Evolutionary conservation across 2,329 filamentous ascomycete species (phyloP), one percentile per base, ranked within the genome.

Genomic region (Ophiostoma pallidulum): DNA sequence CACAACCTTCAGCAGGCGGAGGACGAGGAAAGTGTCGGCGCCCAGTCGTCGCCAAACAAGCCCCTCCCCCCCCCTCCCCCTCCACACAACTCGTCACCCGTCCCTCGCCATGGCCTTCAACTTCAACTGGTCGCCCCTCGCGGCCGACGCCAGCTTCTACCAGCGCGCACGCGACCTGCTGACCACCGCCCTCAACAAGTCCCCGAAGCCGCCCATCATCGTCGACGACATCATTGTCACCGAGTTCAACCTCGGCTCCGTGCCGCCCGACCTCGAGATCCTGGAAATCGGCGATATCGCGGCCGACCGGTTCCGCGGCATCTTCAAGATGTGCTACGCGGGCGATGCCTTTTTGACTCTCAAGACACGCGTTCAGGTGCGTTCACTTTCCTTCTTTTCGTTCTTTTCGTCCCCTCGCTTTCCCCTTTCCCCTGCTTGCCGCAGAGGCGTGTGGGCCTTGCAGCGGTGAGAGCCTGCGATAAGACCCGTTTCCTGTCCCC

Each of bases 81-180:
- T 37, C 29, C 19, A 19, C 39, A 22, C 24, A n/a, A 28, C 20
- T 9, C 29, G 35, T 29, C 26, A 18, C n/a, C 45, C 36, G 5
- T 19, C 33, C 26, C n/a, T 29, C 45, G n/a, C 18, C 68, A 98
- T 98, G 92, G 92, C 92, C 58, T 98, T 98, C 85, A 97, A 97
- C 75, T 98, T 98, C 86, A 97, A 97, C 87, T 98, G 92, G 92
- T 95, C 89, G 78, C 92, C 92, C 63, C 77, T 98, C 56, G 92
- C 94, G 70, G 91, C 91, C 62, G 92, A 97, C 71, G 91, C 87
- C 61, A 79, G 82, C 58, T 92, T 92, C 67, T 91, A 91, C 69
- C 80, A 85, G 64, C 84, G 89, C 58, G 91, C 92, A 44, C 86
- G 90, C 65, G 90, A 97, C 64, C 85, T 97, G 66, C 77, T 98